Conservation (phyloP, 208 protist species). For the Trypanosoma brucei region DNA sequence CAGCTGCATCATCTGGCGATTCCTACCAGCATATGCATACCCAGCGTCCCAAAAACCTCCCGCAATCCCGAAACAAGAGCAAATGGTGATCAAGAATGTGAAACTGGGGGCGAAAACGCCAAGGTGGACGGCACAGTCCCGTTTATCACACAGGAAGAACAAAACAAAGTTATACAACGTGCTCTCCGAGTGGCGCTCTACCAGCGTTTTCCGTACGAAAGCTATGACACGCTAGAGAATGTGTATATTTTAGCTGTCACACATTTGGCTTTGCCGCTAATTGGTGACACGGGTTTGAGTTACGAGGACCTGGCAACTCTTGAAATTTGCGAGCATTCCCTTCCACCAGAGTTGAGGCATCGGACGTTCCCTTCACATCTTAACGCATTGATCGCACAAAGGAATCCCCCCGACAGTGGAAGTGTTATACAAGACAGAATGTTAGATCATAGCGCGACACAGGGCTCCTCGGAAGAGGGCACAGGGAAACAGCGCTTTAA, state of each 20-base stretch:
- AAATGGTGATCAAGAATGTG: background rate
- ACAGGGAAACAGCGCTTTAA: slow-evolving; percentile 19
- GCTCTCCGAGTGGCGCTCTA: slow-evolving; percentile 47
- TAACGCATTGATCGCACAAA: slow-evolving; percentile 25
- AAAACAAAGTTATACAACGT: slow-evolving; percentile 45
- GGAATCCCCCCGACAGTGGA: background rate
- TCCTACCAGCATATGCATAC: slow-evolving; percentile 23
- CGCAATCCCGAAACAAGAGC: background rate
- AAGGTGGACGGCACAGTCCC: slow-evolving; percentile 2
- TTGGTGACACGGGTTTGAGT: slow-evolving; percentile 25
- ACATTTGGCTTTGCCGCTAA: slow-evolving; percentile 34
- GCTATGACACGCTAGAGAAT: slow-evolving; percentile 49
- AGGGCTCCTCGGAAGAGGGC: background rate
- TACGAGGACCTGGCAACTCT: slow-evolving; percentile 36
- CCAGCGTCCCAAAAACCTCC: background rate
- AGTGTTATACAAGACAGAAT: background rate
- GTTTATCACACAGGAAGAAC: slow-evolving; percentile 37
- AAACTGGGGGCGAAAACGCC: background rate
- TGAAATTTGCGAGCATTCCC: slow-evolving; percentile 29
- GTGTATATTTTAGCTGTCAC: slow-evolving; percentile 64
- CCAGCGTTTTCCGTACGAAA: slow-evolving; percentile 57
- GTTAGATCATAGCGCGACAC: too few relatives aligned
- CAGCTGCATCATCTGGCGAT: slow-evolving; percentile 39
- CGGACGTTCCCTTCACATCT: slow-evolving; percentile 68
- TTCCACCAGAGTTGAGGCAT: slow-evolving; percentile 37